Evolutionary conservation across 352 stramenopile genomes (phyloP).

Genomic region (Phytophthora pini): DNA sequence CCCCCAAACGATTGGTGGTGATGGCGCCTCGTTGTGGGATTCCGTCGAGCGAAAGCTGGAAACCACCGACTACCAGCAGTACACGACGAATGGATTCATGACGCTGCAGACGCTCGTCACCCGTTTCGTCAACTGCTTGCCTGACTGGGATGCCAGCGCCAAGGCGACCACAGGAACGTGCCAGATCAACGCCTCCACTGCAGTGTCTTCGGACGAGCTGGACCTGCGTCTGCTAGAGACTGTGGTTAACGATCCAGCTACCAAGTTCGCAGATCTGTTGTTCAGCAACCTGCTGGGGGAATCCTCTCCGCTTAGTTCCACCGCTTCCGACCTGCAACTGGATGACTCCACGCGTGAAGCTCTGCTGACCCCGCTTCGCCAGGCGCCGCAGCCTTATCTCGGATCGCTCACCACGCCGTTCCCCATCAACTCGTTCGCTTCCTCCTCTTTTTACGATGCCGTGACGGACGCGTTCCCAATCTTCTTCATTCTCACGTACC

Average conservation of each 20-base stretch:
- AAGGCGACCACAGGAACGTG: constrained; percentile 24
- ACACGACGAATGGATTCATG: constrained; percentile 50
- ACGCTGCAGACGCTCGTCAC: constrained; percentile 58
- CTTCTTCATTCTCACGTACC: constrained; percentile 36
- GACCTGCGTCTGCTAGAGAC: constrained; percentile 30
- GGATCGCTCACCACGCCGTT: constrained; percentile 40
- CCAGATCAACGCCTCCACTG: constrained; percentile 25
- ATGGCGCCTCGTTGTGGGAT: constrained; percentile 22
- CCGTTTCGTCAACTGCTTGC: constrained; percentile 48
- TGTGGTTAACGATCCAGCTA: constrained; percentile 33
- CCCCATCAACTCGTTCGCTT: constrained; percentile 31
- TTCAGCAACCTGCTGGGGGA: constrained; percentile 19
- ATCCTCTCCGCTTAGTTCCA: constrained; percentile 20
- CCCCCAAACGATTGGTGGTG: constrained; percentile 22
- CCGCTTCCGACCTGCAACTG: constrained; percentile 17
- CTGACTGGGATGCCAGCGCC: constrained; percentile 38
- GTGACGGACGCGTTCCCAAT: constrained; percentile 37
- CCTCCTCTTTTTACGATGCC: constrained; percentile 46
- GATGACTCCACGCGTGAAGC: constrained; percentile 16
- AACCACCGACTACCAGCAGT: constrained; percentile 42
- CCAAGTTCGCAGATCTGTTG: constrained; percentile 25
- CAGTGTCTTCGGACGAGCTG: constrained; percentile 12
- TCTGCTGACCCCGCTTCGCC: constrained; percentile 40
- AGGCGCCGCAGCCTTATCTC: constrained; percentile 47
- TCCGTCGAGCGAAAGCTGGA: constrained; percentile 30